These are phyloP conservation scores for Venturia effusa DNA, from an alignment of 2,329 filamentous ascomycete species.

Conservation along the genomic window DNA sequence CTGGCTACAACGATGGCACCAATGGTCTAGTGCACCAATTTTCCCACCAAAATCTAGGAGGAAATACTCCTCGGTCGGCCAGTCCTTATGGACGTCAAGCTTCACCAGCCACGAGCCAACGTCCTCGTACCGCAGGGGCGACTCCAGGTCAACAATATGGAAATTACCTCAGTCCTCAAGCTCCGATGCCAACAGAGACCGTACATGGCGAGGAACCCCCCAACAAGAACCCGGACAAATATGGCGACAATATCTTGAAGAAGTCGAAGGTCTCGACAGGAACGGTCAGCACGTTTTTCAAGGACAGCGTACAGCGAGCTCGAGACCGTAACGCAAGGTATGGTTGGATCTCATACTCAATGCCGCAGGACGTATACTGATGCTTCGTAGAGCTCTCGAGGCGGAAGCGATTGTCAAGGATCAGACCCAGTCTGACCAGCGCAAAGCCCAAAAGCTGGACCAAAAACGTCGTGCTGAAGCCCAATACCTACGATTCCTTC, in stretches of 20 bases:
- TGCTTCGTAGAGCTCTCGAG: constrained; percentile 64
- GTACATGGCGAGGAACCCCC: constrained; percentile 51
- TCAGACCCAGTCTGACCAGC: constrained; percentile 58
- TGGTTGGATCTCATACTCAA: constrained; percentile 18
- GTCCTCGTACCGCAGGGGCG: constrained; percentile 75
- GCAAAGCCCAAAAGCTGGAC: constrained; percentile 77
- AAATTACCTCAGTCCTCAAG: constrained; percentile 56
- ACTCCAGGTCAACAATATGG: constrained; percentile 42
- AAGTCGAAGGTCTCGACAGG: constrained; percentile 54
- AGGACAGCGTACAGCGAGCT: constrained; percentile 93
- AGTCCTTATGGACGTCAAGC: constrained; percentile 57
- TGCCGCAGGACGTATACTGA: neutral
- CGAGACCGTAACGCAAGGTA: constrained; percentile 91
- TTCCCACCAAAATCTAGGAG: constrained; percentile 80
- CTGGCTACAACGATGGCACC: constrained; percentile 67
- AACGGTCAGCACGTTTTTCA: constrained; percentile 74
- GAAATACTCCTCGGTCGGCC: constrained; percentile 56
- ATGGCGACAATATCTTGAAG: constrained; percentile 77
- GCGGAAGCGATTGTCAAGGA: constrained; percentile 78
- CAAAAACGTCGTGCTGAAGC: constrained; percentile 80
- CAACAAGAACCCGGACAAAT: constrained; percentile 69
- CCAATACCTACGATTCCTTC: constrained; percentile 84
- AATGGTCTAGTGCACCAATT: constrained; percentile 92
- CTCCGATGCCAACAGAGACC: constrained; percentile 40
- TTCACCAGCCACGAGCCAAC: constrained; percentile 48